A percentile compares a stretch with the other conserved stretches of the same genome.
Evolutionary conservation across 2,329 filamentous ascomycete species (phyloP).

Genomic region (Epichloe festucae): DNA sequence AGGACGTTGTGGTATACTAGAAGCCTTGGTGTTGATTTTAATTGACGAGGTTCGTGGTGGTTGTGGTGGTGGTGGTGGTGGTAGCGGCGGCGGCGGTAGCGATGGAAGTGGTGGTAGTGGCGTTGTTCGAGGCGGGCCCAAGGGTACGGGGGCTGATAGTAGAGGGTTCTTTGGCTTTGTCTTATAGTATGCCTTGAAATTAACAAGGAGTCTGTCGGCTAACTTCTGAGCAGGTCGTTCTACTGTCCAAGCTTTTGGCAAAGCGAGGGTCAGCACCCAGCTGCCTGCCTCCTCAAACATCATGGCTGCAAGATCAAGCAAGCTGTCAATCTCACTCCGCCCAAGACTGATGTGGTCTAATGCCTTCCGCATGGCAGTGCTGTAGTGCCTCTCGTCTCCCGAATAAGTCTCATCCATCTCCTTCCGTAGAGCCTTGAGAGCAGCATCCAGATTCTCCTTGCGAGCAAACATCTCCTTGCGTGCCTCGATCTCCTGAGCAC

Average conservation of each 20-base stretch:
- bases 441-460: slow-evolving; percentile 47
- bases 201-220: slow-evolving; percentile 23
- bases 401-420: slow-evolving; percentile 31
- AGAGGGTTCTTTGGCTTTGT: slow-evolving; percentile 20
- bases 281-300: slow-evolving; percentile 32
- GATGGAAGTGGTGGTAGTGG: slow-evolving; percentile 6
- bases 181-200: slow-evolving; percentile 27
- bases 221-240: slow-evolving; percentile 22
- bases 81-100: too few species aligned
- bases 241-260: slow-evolving; percentile 29
- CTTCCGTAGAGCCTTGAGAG: slow-evolving; percentile 31
- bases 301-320: slow-evolving; percentile 31
- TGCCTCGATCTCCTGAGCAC: slow-evolving; percentile 40
- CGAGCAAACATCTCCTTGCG: slow-evolving; percentile 49
- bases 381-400: slow-evolving; percentile 25
- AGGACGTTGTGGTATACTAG: slow-evolving; percentile 11
- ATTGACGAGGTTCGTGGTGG: slow-evolving; percentile 23
- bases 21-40: slow-evolving; percentile 25
- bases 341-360: slow-evolving; percentile 26
- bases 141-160: slow-evolving; percentile 9
- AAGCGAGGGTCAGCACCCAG: slow-evolving; percentile 28
- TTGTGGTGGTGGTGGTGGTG: slow-evolving; percentile 18
- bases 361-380: slow-evolving; percentile 30
- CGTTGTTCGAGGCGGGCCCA: slow-evolving; percentile 19
- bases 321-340: slow-evolving; percentile 27